These are phyloP conservation scores for Stachybotrys chlorohalonatus DNA, from an alignment of 2,329 filamentous ascomycete species.

Conservation along the genomic window DNA sequence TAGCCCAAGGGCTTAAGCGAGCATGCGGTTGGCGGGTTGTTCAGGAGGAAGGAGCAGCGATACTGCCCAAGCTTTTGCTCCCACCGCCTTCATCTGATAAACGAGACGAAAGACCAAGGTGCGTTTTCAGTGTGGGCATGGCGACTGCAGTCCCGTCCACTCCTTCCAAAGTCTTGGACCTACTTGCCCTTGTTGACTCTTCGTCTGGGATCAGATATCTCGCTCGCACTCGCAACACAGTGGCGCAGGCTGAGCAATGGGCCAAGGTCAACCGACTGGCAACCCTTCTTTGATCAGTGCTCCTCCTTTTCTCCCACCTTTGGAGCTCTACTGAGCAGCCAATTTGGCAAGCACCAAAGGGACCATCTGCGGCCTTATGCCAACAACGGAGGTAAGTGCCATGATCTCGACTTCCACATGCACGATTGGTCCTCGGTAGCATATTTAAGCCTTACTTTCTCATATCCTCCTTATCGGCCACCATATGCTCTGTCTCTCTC, in stretches of 20 bases:
- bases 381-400: not conserved
- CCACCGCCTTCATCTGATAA: not conserved
- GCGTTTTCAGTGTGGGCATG: not conserved
- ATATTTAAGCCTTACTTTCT: conserved; percentile 1
- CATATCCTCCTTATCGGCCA: conserved; percentile 2
- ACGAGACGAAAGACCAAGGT: not conserved
- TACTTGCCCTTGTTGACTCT: too few relatives aligned
- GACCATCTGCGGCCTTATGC: not conserved
- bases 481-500: conserved; percentile 5
- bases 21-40: not conserved
- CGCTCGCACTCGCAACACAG: too few relatives aligned
- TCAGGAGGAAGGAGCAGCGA: not conserved
- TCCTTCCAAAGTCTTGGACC: not conserved
- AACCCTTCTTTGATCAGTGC: not conserved
- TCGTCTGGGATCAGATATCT: too few relatives aligned
- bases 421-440: not conserved
- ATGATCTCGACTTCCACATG: not conserved
- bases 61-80: not conserved
- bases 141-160: not conserved
- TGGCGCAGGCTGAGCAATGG: not conserved
- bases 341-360: not conserved
- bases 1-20: not conserved
- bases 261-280: not conserved
- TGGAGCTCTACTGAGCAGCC: too few relatives aligned
- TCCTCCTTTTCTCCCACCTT: not conserved